Evolutionary conservation across 2,329 filamentous ascomycete species (phyloP).

Genomic region (Raffaelea ambrosiae): DNA sequence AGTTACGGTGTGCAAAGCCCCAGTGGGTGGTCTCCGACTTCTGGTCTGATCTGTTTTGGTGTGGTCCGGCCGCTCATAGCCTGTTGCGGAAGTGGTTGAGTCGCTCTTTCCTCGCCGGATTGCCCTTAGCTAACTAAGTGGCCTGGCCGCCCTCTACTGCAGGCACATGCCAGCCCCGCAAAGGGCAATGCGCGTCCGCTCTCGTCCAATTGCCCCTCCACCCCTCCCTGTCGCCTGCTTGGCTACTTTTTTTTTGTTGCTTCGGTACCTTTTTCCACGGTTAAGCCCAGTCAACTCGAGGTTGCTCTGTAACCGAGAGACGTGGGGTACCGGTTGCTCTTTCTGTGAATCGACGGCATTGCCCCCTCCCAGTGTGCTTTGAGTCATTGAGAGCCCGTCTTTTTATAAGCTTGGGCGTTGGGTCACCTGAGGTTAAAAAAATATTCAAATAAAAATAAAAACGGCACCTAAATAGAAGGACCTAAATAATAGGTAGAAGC

Average conservation of each 20-base stretch:
- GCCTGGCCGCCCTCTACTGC: too few species aligned
- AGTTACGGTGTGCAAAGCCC: too few species aligned
- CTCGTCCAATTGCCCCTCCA: background rate
- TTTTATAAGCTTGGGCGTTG: background rate
- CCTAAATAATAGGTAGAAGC: too few species aligned
- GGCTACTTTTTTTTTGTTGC: background rate
- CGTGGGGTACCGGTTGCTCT: background rate
- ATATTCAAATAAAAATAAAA: too few species aligned
- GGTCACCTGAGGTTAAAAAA: background rate
- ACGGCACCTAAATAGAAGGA: too few species aligned
- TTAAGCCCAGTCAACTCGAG: background rate
- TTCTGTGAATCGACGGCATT: background rate
- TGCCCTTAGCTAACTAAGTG: too few species aligned
- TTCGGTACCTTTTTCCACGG: conserved; percentile 9
- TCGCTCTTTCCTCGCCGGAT: background rate
- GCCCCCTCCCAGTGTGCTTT: background rate
- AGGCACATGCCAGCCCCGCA: background rate
- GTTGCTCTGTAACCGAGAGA: background rate
- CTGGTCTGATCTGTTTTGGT: too few species aligned
- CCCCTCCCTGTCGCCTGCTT: background rate
- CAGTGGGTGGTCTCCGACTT: too few species aligned
- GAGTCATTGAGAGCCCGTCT: background rate
- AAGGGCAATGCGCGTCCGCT: background rate
- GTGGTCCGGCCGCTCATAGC: too few species aligned
- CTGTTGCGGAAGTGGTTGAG: background rate